A percentile compares a stretch with the other conserved stretches of the same genome.
Evolutionary conservation across 805 yeast genomes (phyloP).

Genomic region (Wickerhamiella nectarea): DNA sequence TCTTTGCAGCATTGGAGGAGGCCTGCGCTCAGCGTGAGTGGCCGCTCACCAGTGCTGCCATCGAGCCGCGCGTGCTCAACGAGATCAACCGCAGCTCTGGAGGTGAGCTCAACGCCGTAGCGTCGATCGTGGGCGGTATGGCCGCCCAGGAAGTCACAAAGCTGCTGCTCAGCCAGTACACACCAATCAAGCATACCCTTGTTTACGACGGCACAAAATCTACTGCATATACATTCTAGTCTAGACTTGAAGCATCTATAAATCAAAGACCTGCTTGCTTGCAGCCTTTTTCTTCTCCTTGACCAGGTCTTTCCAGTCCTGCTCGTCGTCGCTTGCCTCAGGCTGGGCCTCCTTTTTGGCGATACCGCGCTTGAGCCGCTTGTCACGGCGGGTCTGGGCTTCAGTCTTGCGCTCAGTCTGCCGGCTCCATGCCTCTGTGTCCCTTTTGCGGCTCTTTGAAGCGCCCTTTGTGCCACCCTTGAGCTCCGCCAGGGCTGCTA

Average conservation of each 20-base stretch:
- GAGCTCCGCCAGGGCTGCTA: conserved; percentile 37
- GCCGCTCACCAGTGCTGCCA: neutral
- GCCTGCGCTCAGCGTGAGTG: conserved; percentile 12
- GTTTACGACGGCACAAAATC: conserved; percentile 54
- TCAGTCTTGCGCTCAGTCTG: conserved; percentile 49
- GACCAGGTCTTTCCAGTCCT: conserved; percentile 83
- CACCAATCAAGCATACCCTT: conserved; percentile 58
- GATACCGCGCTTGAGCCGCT: conserved; percentile 48
- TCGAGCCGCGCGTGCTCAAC: neutral
- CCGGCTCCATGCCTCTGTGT: conserved; percentile 59
- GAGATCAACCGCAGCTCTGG: conserved; percentile 26
- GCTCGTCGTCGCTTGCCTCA: conserved; percentile 33
- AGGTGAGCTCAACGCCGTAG: conserved; percentile 40
- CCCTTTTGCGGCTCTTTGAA: conserved; percentile 31
- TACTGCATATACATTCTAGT: conserved; percentile 2
- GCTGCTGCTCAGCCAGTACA: conserved; percentile 59
- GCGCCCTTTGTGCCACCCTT: conserved; percentile 30
- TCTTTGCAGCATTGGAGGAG: neutral
- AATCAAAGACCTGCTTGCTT: conserved; percentile 41
- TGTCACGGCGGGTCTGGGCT: conserved; percentile 50
- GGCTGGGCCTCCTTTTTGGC: conserved; percentile 28
- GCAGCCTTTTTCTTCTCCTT: conserved; percentile 44
- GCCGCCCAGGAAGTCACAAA: conserved; percentile 77
- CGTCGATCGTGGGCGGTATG: conserved; percentile 70
- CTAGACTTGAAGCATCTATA: conserved; percentile 22